Percentiles rank a stretch among this genome's conserved stretches.
phyloP scores from a whole-genome alignment of 202 grass and related monocot genomes.

The Sporobolus alterniflorus region DNA sequence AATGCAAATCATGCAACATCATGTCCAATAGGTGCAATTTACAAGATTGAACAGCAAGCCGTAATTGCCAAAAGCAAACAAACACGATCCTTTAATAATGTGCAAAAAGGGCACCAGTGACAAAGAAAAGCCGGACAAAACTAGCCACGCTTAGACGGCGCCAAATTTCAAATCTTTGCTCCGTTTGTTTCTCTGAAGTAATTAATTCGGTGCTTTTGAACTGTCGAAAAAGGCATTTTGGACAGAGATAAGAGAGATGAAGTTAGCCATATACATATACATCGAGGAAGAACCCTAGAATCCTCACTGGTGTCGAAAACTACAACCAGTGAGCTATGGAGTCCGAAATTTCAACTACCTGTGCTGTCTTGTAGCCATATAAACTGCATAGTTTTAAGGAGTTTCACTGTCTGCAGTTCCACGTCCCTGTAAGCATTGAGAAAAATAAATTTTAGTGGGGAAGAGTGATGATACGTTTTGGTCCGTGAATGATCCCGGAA shows the following conservation, averaged over 20 bases:
- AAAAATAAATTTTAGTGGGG: too few relatives aligned
- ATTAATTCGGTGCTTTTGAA: slow-evolving; percentile 10
- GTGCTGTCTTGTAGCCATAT: neutral
- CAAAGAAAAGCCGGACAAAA: slow-evolving; percentile 18
- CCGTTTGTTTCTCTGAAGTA: slow-evolving; percentile 28
- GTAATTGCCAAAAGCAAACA: neutral
- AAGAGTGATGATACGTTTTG: too few relatives aligned
- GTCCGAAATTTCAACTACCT: slow-evolving; percentile 25
- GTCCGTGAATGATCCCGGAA: too few relatives aligned
- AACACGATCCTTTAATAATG: too few relatives aligned
- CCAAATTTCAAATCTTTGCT: slow-evolving; percentile 1
- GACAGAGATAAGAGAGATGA: slow-evolving; percentile 30
- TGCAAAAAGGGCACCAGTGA: neutral
- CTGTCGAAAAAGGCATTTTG: neutral
- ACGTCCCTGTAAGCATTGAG: neutral
- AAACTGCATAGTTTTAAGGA: neutral
- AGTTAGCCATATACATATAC: slow-evolving; percentile 27
- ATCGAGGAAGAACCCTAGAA: slow-evolving; percentile 23
- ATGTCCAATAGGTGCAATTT: too few relatives aligned
- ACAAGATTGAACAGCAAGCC: neutral
- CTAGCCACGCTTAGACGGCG: neutral
- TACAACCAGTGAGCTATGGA: slow-evolving; percentile 11
- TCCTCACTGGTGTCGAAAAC: slow-evolving; percentile 19
- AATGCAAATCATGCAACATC: too few relatives aligned
- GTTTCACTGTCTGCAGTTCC: neutral